Evolutionary conservation across 2,329 filamentous ascomycete species (phyloP).

Genomic region (Talaromyces sp.): DNA sequence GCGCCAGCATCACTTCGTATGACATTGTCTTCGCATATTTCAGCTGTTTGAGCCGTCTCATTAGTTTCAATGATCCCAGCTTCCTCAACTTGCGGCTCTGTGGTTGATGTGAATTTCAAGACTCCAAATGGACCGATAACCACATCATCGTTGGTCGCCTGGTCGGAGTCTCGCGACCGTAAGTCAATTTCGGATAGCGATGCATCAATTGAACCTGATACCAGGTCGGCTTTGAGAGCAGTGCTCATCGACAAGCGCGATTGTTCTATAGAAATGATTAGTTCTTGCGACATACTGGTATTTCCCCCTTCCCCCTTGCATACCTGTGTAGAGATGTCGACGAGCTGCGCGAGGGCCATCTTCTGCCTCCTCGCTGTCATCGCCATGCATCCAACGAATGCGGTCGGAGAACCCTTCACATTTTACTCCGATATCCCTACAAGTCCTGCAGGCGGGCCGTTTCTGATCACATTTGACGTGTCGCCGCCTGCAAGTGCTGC

Average conservation of each 20-base stretch:
- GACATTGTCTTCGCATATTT: neutral
- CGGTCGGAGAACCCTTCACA: slow-evolving; percentile 37
- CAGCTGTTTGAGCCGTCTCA: neutral
- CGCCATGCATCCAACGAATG: slow-evolving; percentile 33
- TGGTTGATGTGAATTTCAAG: slow-evolving; percentile 24
- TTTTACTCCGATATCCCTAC: slow-evolving; percentile 28
- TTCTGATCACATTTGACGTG: slow-evolving; percentile 43
- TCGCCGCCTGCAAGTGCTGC: slow-evolving; percentile 37
- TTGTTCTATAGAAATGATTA: slow-evolving; percentile 23
- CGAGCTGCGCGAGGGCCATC: slow-evolving; percentile 25
- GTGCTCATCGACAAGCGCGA: slow-evolving; percentile 36
- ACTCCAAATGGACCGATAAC: slow-evolving; percentile 36
- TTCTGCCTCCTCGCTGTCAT: slow-evolving; percentile 9
- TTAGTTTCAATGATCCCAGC: too few relatives aligned
- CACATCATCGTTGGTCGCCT: slow-evolving; percentile 20
- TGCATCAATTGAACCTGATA: slow-evolving; percentile 35
- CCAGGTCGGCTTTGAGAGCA: slow-evolving; percentile 27
- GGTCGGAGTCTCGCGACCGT: slow-evolving; percentile 26
- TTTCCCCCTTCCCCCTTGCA: too few relatives aligned
- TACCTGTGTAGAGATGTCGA: slow-evolving; percentile 37
- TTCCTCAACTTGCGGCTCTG: neutral
- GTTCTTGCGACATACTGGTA: neutral
- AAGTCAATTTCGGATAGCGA: slow-evolving; percentile 37
- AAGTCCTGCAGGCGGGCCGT: slow-evolving; percentile 35
- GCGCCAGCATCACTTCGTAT: neutral